Evolutionary conservation across 768 basidiomycete species (phyloP).

Genomic region (Suillus brevipes): DNA sequence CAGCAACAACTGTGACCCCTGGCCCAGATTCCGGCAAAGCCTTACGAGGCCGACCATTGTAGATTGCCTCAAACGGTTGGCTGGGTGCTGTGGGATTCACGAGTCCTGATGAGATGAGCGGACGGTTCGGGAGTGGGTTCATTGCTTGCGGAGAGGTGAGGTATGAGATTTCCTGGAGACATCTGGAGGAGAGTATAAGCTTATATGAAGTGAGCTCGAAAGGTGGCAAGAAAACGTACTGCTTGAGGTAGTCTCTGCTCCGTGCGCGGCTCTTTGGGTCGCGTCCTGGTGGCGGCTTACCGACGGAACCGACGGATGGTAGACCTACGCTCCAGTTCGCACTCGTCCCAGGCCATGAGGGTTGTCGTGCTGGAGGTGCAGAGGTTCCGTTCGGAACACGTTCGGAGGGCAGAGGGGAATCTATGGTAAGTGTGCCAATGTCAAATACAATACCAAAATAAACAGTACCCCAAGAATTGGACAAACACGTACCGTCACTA

Average conservation of each 20-base stretch:
- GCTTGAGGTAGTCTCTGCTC: slow-evolving; percentile 96
- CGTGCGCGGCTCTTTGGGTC: slow-evolving; percentile 96
- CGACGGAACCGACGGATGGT: slow-evolving; percentile 48
- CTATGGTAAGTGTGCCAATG: slow-evolving; percentile 34
- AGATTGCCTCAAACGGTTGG: slow-evolving; percentile 68
- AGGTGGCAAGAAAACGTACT: slow-evolving; percentile 50
- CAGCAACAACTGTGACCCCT: slow-evolving; percentile 29
- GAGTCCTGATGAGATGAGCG: slow-evolving; percentile 45
- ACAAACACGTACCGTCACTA: slow-evolving; percentile 66
- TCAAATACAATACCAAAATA: slow-evolving; percentile 14
- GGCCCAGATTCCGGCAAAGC: slow-evolving; percentile 60
- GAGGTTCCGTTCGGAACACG: slow-evolving; percentile 64
- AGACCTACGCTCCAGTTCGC: slow-evolving; percentile 34
- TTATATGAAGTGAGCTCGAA: slow-evolving; percentile 14
- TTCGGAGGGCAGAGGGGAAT: slow-evolving; percentile 72
- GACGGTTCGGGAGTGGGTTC: slow-evolving; percentile 92
- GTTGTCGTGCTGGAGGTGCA: slow-evolving; percentile 47
- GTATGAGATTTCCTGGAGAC: slow-evolving; percentile 97
- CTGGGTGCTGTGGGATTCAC: slow-evolving; percentile 17
- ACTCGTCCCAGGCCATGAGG: slow-evolving; percentile 56
- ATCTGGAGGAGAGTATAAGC: slow-evolving; percentile 46
- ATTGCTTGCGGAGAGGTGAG: slow-evolving; percentile 95
- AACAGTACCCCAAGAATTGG: slow-evolving; percentile 10
- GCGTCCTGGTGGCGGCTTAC: slow-evolving; percentile 76
- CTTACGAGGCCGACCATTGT: slow-evolving; percentile 81